phyloP scores from a whole-genome alignment of 805 yeast species.

The Kodamaea kakaduensis region DNA sequence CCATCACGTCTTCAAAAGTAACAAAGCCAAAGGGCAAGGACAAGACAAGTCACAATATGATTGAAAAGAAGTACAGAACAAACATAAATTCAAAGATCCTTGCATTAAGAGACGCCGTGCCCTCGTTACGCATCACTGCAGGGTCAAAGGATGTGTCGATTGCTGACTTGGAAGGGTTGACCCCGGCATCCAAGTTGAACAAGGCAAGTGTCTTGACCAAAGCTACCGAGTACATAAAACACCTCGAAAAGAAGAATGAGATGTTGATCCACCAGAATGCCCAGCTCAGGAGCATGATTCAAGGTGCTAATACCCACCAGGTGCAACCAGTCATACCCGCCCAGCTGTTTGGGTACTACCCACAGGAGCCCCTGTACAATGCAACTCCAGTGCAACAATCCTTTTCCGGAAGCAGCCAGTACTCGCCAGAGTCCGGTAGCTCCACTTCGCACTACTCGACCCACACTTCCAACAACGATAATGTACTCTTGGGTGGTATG shows the following conservation, averaged over 20 bases:
- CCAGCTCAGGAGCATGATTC: slow-evolving; percentile 35
- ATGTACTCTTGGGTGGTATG: slow-evolving; percentile 55
- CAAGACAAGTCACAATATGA: slow-evolving; percentile 69
- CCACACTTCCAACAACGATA: not conserved
- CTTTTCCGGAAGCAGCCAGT: slow-evolving; percentile 11
- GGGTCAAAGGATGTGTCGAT: slow-evolving; percentile 36
- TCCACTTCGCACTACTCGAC: slow-evolving; percentile 22
- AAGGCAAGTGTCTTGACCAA: slow-evolving; percentile 74
- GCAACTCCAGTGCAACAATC: slow-evolving; percentile 16
- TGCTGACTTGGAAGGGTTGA: slow-evolving; percentile 62
- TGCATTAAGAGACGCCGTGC: slow-evolving; percentile 72
- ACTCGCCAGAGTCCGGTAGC: slow-evolving; percentile 18
- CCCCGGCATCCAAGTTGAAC: slow-evolving; percentile 72
- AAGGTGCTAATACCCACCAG: slow-evolving; percentile 26
- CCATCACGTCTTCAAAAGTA: slow-evolving; percentile 16
- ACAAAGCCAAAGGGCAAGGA: slow-evolving; percentile 50
- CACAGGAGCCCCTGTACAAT: slow-evolving; percentile 19
- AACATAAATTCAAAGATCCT: slow-evolving; percentile 69
- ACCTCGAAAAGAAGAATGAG: slow-evolving; percentile 61
- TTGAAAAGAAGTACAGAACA: slow-evolving; percentile 76
- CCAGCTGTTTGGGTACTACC: slow-evolving; percentile 18
- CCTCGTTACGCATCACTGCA: slow-evolving; percentile 63
- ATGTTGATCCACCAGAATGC: slow-evolving; percentile 44
- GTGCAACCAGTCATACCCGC: slow-evolving; percentile 11
- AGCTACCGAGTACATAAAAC: slow-evolving; percentile 74